Evolutionary conservation across 192 early-diverging fungal species (phyloP).

Genomic region (Chytriomyces confervae): DNA sequence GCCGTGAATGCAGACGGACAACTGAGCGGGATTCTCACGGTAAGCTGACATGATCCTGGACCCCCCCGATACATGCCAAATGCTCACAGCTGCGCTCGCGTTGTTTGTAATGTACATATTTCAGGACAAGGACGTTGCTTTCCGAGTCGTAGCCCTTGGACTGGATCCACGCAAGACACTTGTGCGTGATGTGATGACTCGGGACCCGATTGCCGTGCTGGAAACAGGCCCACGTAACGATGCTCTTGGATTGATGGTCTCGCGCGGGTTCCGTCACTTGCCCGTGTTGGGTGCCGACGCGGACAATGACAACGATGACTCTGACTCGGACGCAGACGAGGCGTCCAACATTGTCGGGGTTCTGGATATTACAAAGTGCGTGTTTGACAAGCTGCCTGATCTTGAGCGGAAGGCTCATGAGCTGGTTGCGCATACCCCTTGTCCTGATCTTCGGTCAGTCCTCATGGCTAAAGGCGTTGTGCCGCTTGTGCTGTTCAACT

Average conservation of each 20-base stretch:
- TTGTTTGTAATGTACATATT: too few species aligned
- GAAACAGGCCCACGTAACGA: slow-evolving; percentile 55
- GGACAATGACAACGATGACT: slow-evolving; percentile 34
- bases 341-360: slow-evolving; percentile 52
- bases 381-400: slow-evolving; percentile 58
- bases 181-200: slow-evolving; percentile 90
- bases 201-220: slow-evolving; percentile 86
- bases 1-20: slow-evolving; percentile 91
- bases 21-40: slow-evolving; percentile 94
- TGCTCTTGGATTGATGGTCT: slow-evolving; percentile 57
- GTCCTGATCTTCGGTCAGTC: slow-evolving; percentile 68
- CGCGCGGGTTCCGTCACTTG: slow-evolving; percentile 55
- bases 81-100: not conserved
- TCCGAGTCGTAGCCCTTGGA: slow-evolving; percentile 89
- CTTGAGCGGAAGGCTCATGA: slow-evolving; percentile 68
- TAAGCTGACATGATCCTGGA: not conserved
- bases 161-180: slow-evolving; percentile 55
- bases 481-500: slow-evolving; percentile 43
- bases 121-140: slow-evolving; percentile 90
- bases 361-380: slow-evolving; percentile 62
- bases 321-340: slow-evolving; percentile 16
- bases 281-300: slow-evolving; percentile 53
- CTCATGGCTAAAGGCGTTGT: slow-evolving; percentile 35
- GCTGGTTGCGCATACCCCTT: slow-evolving; percentile 30
- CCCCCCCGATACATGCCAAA: not conserved